Conservation (phyloP, 306 rosid genomes). For the Citrullus amarus region DNA sequence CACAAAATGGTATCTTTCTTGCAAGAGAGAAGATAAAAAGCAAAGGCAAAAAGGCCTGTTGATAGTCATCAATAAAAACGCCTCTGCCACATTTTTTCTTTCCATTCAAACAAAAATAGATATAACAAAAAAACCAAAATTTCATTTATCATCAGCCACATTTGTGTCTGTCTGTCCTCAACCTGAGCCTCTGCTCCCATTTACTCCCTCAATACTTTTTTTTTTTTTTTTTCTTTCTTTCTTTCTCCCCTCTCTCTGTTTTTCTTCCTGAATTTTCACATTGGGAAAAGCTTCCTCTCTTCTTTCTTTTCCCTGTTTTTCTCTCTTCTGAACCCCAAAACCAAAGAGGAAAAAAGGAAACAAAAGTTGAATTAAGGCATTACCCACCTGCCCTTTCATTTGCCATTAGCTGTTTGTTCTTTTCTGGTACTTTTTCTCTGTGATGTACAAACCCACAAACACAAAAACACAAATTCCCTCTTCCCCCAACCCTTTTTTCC, state of each 20-base stretch:
- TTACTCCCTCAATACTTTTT: not conserved
- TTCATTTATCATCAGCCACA: constrained; percentile 5
- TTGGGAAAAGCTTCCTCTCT: not conserved
- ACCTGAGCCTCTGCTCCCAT: constrained; percentile 4
- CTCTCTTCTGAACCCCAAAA: not conserved
- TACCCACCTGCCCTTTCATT: not conserved
- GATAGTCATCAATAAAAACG: not conserved
- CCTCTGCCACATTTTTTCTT: not conserved
- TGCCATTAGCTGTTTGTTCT: constrained; percentile 6
- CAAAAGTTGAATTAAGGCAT: not conserved
- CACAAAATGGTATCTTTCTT: not conserved
- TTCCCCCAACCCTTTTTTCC: not conserved
- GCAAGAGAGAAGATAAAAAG: not conserved
- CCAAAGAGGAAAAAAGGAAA: not conserved
- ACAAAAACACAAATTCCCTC: constrained; percentile 6
- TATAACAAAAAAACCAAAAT: not conserved
- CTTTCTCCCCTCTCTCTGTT: not conserved
- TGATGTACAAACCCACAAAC: not conserved
- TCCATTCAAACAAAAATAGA: not conserved
- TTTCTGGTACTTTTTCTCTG: not conserved
- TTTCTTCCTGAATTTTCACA: constrained; percentile 7
- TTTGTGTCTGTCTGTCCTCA: not conserved
- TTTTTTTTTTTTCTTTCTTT: not conserved
- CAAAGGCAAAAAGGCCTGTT: not conserved
- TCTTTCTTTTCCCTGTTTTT: too few species aligned